A percentile compares a stretch with the other conserved stretches of the same genome.
These are phyloP conservation scores for barley (Hordeum vulgare) DNA, from an alignment of 176 grass and related monocot species.

Conservation along the genomic window DNA sequence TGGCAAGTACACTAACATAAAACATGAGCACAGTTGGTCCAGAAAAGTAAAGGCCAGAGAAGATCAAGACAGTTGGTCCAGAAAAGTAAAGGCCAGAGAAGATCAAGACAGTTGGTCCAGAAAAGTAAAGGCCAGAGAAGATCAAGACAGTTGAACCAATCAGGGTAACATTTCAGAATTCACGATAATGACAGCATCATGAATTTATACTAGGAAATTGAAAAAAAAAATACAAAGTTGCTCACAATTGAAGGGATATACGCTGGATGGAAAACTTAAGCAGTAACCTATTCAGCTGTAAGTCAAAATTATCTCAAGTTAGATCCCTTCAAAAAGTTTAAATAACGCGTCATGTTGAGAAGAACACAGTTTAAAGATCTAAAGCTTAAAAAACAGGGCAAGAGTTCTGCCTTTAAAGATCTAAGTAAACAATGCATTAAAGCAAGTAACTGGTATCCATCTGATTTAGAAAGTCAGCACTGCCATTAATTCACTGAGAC, in stretches of 20 bases:
- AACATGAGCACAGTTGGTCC: not conserved
- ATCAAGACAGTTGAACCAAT: not conserved
- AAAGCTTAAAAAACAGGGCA: not conserved
- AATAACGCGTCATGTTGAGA: not conserved
- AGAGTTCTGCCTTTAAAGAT: not conserved
- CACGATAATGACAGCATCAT: not conserved
- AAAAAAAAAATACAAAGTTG: not conserved
- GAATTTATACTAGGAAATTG: not conserved
- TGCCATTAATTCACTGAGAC: not conserved
- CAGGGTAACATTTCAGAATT: not conserved
- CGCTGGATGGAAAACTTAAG: not conserved
- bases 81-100: too few species aligned
- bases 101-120: not conserved
- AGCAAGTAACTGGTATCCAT: not conserved
- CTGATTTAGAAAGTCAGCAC: not conserved
- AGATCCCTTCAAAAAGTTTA: not conserved
- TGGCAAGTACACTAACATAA: not conserved
- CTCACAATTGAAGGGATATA: not conserved
- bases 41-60: not conserved
- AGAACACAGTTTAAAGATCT: not conserved
- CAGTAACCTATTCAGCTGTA: not conserved
- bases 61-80: too few species aligned
- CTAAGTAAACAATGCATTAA: not conserved
- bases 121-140: not conserved
- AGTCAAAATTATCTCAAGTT: not conserved